These are phyloP conservation scores for Hyaloscypha variabilis DNA, from an alignment of 495 filamentous ascomycete species.

Conservation along the genomic window DNA sequence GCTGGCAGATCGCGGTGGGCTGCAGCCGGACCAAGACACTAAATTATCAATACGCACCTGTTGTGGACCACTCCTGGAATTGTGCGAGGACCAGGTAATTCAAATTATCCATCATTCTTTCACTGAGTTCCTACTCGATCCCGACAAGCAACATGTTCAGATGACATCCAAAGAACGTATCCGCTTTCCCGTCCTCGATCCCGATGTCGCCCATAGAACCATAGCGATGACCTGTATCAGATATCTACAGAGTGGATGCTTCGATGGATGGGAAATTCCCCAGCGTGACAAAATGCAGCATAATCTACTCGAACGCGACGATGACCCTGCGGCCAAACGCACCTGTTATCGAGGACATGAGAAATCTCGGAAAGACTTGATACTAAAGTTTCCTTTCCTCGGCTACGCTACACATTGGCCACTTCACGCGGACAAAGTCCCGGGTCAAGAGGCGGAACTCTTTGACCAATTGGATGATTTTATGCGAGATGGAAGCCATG, in stretches of 20 bases:
- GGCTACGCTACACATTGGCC: slow-evolving; percentile 35
- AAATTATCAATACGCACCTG: slow-evolving; percentile 34
- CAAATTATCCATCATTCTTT: slow-evolving; percentile 57
- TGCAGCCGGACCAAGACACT: slow-evolving; percentile 25
- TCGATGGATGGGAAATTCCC: no score
- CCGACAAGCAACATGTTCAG: background rate
- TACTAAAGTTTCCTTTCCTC: slow-evolving; percentile 32
- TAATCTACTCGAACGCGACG: no score
- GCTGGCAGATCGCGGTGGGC: slow-evolving; percentile 18
- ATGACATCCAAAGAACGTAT: background rate
- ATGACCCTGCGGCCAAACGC: no score
- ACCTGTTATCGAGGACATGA: no score
- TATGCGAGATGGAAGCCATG: background rate
- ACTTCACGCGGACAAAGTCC: slow-evolving; percentile 27
- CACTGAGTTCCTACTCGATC: slow-evolving; percentile 50
- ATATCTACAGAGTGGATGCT: background rate
- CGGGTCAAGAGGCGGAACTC: slow-evolving; percentile 9
- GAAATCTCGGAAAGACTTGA: slow-evolving; percentile 5
- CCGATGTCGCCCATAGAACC: slow-evolving; percentile 32
- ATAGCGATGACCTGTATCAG: slow-evolving; percentile 3
- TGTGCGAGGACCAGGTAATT: slow-evolving; percentile 51
- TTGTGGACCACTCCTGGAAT: slow-evolving; percentile 54
- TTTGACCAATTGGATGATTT: slow-evolving; percentile 11
- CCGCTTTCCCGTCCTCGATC: slow-evolving; percentile 35
- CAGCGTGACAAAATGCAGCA: no score